Evolutionary conservation across 176 grass and related monocot genomes (phyloP), one percentile per base, ranked within the genome.

Genomic region (Metroxylon sagu): DNA sequence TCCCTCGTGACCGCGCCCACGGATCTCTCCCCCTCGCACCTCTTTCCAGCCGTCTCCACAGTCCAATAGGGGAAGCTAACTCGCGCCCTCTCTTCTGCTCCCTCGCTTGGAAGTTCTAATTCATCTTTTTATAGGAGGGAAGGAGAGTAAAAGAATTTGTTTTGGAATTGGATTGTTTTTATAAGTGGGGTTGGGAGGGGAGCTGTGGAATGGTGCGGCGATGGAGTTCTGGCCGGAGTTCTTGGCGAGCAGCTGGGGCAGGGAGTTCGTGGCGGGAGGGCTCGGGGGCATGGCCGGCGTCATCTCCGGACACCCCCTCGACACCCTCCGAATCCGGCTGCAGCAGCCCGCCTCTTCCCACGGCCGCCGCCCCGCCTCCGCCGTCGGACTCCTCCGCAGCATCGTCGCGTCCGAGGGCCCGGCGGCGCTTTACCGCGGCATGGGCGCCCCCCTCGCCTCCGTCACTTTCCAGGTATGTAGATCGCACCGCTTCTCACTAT

Each of bases 181-280:
- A 43, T 43, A 3, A 10, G 35, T 43, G 35, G 35, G 35, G 35
- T 12, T 14, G 35, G 35, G 35, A 43, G 29, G 8, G 35, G 35
- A 43, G 35, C 35, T 43, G 35, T 43, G 35, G 35, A 43, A 43
- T 43, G 35, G 31, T 43, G 7, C 1, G 2, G 35, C 35, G 35
- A 97, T 97, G 92, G 92, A 97, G 67, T 96, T 96, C 77, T 96
- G 92, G 92, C 87, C 92, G 19, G 92, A 97, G 80, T 97, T 91
- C 78, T 17, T 97, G 70, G 93, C 93, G 6, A 80, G 16, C 75
- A 91, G 80, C 81, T 79, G 84, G 70, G 93, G 93, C 0, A 61
- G 69, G 18, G 93, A 97, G 78, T 97, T 97, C 76, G 48, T 83
- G 50, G 93, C 93, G 3, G 93, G 87, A 0, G 93, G 93, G 10